Evolutionary conservation across 768 basidiomycete genomes (phyloP), one percentile per base, ranked within the genome.

Genomic region (Kwoniella pini): DNA sequence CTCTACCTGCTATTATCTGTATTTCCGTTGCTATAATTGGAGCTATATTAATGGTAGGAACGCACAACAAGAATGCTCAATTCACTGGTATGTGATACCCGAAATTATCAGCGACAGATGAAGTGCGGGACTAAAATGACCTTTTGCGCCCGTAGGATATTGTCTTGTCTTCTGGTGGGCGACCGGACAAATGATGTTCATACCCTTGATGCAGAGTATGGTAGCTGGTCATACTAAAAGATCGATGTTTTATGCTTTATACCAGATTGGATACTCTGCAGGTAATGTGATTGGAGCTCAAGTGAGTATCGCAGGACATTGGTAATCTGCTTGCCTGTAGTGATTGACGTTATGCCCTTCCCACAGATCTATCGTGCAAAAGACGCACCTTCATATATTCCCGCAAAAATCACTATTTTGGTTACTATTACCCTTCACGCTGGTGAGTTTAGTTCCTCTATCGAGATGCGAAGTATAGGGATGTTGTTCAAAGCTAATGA

Each of bases 1-100:
- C n/a, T 15, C 49, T 51, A 33, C 49, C 49, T 19, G 49, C 49
- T 4, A 38, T 51, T 13, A 51, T 51, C 26, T 51, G 49, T 51
- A 51, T 51, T 22, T 22, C 27, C 13, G 49, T 51, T 30, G 28
- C 49, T n/a, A 51, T 51, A 17, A 27, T 51, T 11, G 49, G 49
- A 9, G 49, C 49, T 2, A 26, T 26, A 9, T 27, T 51, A n/a
- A 51, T 51, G 49, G 33, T 51, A 30, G 49, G 30, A 38, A 51
- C 15, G n/a, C 49, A 46, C 44, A 46, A 46, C 44, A 46, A 22
- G 44, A 46, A 46, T 27, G 44, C 44, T 46, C 44, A 46, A 26
- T 12, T 46, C 21, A 22, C 21, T 13, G 44, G 44, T 46, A 22
- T 13, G 44, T 46, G n/a, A n/a, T n/a, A n/a, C n/a, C 17, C 17